phyloP scores from a whole-genome alignment of 2,329 filamentous ascomycete genomes.

The Pseudogymnoascus sp. region DNA sequence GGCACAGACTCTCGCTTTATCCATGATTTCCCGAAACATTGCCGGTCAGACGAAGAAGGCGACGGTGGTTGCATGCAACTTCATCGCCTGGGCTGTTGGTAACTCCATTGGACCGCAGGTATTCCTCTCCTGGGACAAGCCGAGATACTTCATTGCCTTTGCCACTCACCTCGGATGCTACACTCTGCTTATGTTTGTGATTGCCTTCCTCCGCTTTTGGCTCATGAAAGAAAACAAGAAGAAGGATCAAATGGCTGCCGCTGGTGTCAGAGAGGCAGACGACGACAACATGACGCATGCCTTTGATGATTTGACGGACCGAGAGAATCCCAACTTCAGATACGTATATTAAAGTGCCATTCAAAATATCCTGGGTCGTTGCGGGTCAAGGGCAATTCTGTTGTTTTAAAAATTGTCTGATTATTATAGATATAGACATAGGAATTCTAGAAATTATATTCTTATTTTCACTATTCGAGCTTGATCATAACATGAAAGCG shows the following conservation, averaged over 20 bases:
- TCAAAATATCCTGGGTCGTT: neutral
- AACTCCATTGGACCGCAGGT: conserved; percentile 53
- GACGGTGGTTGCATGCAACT: conserved; percentile 42
- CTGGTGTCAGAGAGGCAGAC: conserved; percentile 13
- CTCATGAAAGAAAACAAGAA: conserved; percentile 29
- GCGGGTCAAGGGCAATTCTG: neutral
- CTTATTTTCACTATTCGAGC: neutral
- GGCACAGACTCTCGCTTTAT: conserved; percentile 59
- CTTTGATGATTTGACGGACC: conserved; percentile 28
- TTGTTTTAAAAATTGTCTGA: neutral
- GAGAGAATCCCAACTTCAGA: conserved; percentile 24
- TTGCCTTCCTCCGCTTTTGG: conserved; percentile 20
- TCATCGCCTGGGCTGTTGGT: conserved; percentile 44
- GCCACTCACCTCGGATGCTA: conserved; percentile 45
- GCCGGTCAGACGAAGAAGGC: conserved; percentile 46
- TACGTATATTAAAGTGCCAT: conserved; percentile 21
- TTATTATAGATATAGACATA: neutral
- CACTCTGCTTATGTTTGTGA: conserved; percentile 19
- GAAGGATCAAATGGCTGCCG: conserved; percentile 17
- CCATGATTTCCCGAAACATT: conserved; percentile 49
- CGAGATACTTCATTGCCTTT: conserved; percentile 46
- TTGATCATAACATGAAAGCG: neutral
- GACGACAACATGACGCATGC: conserved; percentile 23
- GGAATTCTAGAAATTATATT: neutral
- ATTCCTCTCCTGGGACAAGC: conserved; percentile 45